Percentiles rank a stretch among this genome's conserved stretches.
These are phyloP conservation scores for Prunus campanulata DNA, from an alignment of 306 rosid genomes.

Conservation along the genomic window DNA sequence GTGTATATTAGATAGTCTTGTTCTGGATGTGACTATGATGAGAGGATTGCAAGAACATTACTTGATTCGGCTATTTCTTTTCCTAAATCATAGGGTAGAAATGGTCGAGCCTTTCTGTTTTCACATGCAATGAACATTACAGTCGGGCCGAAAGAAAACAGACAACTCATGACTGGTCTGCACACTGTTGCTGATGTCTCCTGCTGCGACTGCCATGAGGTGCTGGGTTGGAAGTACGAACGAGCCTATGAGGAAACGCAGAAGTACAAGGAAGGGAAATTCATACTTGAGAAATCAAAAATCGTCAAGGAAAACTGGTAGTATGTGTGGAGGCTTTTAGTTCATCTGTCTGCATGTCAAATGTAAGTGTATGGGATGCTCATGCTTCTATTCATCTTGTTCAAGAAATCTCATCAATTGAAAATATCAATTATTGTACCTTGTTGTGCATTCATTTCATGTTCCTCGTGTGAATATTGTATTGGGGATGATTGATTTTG, in stretches of 20 bases:
- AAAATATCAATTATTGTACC: conserved; percentile 14
- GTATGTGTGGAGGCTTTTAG: conserved; percentile 7
- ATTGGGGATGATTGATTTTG: conserved; percentile 19
- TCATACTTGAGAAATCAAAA: conserved; percentile 44
- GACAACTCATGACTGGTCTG: conserved; percentile 43
- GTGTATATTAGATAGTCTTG: not conserved
- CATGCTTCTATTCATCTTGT: conserved; percentile 19
- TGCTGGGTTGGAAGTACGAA: conserved; percentile 52
- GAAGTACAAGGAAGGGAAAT: conserved; percentile 48
- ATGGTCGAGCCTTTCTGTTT: conserved; percentile 69
- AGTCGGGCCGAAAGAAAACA: conserved; percentile 38
- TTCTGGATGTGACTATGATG: conserved; percentile 6
- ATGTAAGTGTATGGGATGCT: conserved; percentile 3
- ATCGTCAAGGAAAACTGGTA: conserved; percentile 48
- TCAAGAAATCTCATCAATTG: conserved; percentile 7
- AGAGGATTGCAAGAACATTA: not conserved
- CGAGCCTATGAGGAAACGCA: conserved; percentile 42
- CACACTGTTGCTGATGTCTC: conserved; percentile 47
- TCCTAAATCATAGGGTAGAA: conserved; percentile 45
- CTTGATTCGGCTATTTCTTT: not conserved
- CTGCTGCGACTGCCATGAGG: conserved; percentile 37
- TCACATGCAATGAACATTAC: conserved; percentile 35
- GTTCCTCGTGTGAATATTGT: conserved; percentile 20
- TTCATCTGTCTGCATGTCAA: conserved; percentile 11
- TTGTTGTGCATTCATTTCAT: conserved; percentile 16